A percentile compares a stretch with the other conserved stretches of the same genome.
Conservation (phyloP, 2,329 filamentous ascomycete species). For the Nothopassalora personata region DNA sequence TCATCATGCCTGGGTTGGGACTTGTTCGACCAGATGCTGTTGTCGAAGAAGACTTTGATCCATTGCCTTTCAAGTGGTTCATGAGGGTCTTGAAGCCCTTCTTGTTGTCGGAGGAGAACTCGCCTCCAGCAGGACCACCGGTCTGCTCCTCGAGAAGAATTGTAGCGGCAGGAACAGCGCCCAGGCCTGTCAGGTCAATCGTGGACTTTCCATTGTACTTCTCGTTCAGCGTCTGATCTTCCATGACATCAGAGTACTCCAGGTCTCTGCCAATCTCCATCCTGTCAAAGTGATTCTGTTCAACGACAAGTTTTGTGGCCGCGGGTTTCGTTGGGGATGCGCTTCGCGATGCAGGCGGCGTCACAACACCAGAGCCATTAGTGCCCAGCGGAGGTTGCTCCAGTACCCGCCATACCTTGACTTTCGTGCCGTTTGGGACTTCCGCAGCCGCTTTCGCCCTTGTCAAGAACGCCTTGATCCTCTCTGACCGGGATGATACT, state of each 20-base stretch:
- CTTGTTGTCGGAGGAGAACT: conserved; percentile 51
- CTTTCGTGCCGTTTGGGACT: conserved; percentile 65
- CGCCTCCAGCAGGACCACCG: conserved; percentile 48
- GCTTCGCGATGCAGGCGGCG: conserved; percentile 43
- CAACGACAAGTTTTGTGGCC: conserved; percentile 51
- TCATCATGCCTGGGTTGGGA: conserved; percentile 60
- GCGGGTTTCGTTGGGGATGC: conserved; percentile 41
- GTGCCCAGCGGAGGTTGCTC: conserved; percentile 33
- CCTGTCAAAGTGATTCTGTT: conserved; percentile 57
- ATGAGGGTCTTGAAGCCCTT: conserved; percentile 35
- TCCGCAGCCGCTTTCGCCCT: conserved; percentile 63
- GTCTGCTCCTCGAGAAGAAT: conserved; percentile 80
- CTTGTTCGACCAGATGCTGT: conserved; percentile 59
- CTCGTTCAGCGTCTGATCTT: conserved; percentile 65
- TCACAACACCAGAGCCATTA: conserved; percentile 35
- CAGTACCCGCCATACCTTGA: conserved; percentile 68
- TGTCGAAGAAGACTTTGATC: conserved; percentile 35
- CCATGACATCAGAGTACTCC: conserved; percentile 54
- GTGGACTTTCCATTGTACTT: conserved; percentile 73
- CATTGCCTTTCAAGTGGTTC: conserved; percentile 32
- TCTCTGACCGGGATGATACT: conserved; percentile 64
- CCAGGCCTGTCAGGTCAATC: conserved; percentile 61
- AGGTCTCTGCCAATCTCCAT: conserved; percentile 60
- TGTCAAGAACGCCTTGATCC: conserved; percentile 69
- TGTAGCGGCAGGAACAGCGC: conserved; percentile 59